Evolutionary conservation across 306 rosid genomes (phyloP).

Genomic region (Dalbergia cultrata): DNA sequence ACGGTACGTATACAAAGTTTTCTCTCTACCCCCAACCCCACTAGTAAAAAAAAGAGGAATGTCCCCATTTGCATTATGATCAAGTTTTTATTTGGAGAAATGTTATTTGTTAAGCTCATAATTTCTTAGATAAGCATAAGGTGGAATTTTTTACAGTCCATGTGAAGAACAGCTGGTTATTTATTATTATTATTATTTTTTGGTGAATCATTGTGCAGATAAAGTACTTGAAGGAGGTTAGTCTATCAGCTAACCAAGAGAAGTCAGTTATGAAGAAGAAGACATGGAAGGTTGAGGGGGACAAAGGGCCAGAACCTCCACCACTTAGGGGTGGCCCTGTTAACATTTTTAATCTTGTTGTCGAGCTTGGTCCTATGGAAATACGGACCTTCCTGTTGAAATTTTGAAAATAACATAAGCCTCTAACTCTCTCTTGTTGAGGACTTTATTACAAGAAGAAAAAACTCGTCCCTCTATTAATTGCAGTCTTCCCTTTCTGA

Average conservation of each 20-base stretch:
- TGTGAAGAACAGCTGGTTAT: neutral
- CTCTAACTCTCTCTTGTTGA: neutral
- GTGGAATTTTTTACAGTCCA: neutral
- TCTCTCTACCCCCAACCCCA: neutral
- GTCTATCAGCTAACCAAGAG: conserved; percentile 72
- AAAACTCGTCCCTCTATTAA: neutral
- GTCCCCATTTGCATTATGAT: too few relatives aligned
- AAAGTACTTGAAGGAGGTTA: conserved; percentile 57
- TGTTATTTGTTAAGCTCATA: neutral
- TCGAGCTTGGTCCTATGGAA: conserved; percentile 85
- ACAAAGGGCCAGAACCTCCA: conserved; percentile 30
- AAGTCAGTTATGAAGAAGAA: conserved; percentile 63
- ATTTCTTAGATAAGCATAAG: neutral
- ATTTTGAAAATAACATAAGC: conserved; percentile 36
- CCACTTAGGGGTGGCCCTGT: conserved; percentile 64
- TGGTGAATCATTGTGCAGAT: conserved; percentile 53
- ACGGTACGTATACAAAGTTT: conserved; percentile 48
- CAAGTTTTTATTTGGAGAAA: neutral
- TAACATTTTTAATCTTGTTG: conserved; percentile 48
- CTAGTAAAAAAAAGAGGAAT: too few relatives aligned
- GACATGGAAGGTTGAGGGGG: conserved; percentile 68
- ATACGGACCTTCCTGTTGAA: conserved; percentile 72
- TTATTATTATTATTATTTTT: too few relatives aligned
- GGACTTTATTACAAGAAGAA: neutral
- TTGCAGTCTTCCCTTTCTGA: neutral